These are phyloP conservation scores for Chlorophyllum brunneum DNA, from an alignment of 768 basidiomycete species.

Conservation along the genomic window DNA sequence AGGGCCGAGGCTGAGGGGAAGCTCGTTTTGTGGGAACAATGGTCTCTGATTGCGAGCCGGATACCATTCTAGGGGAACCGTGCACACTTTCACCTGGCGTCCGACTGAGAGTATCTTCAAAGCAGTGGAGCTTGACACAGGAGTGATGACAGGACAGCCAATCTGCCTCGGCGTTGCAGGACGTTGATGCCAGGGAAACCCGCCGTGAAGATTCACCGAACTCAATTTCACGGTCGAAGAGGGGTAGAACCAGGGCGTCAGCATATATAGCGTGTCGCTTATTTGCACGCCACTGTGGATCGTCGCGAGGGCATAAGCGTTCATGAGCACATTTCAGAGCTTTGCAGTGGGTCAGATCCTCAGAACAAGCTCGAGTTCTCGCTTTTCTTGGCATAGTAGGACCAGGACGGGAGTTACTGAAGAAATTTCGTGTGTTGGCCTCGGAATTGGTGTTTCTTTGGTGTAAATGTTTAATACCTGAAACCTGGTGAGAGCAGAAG, in stretches of 20 bases:
- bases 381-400: background rate
- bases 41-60: background rate
- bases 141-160: background rate
- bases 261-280: conserved; percentile 39
- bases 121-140: background rate
- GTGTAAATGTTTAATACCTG: background rate
- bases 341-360: background rate
- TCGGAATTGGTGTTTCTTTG: background rate
- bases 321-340: background rate
- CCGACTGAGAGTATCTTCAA: background rate
- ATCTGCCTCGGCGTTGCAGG: background rate
- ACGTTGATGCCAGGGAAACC: background rate
- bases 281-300: conserved; percentile 10
- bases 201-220: background rate
- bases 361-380: background rate
- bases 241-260: conserved; percentile 24
- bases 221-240: conserved; percentile 4
- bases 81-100: background rate
- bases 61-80: background rate
- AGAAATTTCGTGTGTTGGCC: background rate
- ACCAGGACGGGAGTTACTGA: background rate
- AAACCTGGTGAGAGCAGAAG: background rate
- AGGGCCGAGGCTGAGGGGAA: background rate
- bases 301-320: background rate
- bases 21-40: background rate